A percentile compares a stretch with the other conserved stretches of the same genome.
Conservation (phyloP, 306 rosid genomes). For the Lupinus albus region DNA sequence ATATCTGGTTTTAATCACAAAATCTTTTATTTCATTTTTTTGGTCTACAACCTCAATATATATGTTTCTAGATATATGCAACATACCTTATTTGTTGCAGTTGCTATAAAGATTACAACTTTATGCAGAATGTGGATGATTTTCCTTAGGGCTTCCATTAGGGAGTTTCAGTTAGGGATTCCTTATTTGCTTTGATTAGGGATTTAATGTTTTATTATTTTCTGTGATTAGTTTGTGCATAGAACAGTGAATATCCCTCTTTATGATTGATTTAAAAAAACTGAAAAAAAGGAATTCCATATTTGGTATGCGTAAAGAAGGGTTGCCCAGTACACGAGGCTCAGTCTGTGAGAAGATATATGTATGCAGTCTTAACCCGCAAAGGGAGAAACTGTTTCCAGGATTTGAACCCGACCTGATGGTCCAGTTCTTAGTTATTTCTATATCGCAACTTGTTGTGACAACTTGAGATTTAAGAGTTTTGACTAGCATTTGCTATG, state of each 20-base stretch:
- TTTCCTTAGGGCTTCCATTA: not conserved
- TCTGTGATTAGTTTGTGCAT: not conserved
- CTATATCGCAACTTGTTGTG: not conserved
- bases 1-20: slow-evolving; percentile 25
- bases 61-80: slow-evolving; percentile 10
- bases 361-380: too few relatives aligned
- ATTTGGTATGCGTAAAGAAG: slow-evolving; percentile 2
- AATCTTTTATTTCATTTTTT: not conserved
- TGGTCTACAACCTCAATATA: slow-evolving; percentile 8
- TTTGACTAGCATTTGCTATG: slow-evolving; percentile 25
- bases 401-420: too few relatives aligned
- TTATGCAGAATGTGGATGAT: slow-evolving; percentile 18
- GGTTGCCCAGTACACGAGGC: too few relatives aligned
- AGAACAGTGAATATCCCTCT: slow-evolving; percentile 5
- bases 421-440: slow-evolving; percentile 1
- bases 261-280: not conserved
- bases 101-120: not conserved
- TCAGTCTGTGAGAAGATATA: too few relatives aligned
- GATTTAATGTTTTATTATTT: not conserved
- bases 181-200: too few relatives aligned
- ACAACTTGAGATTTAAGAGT: slow-evolving; percentile 17
- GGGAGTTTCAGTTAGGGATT: not conserved
- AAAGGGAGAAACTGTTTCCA: too few relatives aligned
- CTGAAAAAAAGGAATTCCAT: not conserved
- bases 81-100: slow-evolving; percentile 13